Conservation (phyloP, 1,139 yeast species). For the Lodderomyces margitis region DNA sequence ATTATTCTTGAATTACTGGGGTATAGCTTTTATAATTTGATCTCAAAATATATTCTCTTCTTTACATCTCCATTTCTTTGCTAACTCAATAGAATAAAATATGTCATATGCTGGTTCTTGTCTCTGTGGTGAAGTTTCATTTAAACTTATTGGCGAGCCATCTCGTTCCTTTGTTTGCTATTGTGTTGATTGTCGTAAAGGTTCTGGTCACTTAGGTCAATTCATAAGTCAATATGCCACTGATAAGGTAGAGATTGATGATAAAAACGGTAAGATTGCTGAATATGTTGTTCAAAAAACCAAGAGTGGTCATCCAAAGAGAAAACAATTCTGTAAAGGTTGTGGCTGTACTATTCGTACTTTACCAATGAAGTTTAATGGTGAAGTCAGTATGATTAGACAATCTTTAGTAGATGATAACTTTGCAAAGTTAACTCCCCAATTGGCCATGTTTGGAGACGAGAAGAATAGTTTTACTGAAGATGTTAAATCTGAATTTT, state of each 20-base stretch:
- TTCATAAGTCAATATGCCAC: not conserved
- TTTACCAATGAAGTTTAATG: not conserved
- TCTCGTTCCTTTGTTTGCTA: not conserved
- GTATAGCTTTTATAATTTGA: too few species aligned
- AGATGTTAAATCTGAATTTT: not conserved
- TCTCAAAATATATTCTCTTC: too few species aligned
- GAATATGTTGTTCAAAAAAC: not conserved
- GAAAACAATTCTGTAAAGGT: not conserved
- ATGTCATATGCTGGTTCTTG: not conserved
- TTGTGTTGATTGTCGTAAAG: not conserved
- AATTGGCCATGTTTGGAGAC: not conserved
- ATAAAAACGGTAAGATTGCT: not conserved
- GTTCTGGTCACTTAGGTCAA: not conserved
- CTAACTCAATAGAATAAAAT: too few species aligned
- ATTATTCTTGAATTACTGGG: too few species aligned
- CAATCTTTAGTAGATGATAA: not conserved
- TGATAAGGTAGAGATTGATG: not conserved
- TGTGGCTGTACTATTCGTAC: not conserved
- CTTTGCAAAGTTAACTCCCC: not conserved
- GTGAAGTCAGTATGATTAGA: not conserved
- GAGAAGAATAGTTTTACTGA: not conserved
- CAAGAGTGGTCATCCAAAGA: not conserved
- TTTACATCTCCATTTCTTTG: too few species aligned
- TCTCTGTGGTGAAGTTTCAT: not conserved
- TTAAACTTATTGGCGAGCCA: not conserved